Conservation (phyloP, 805 yeast species). For the Schwanniomyces yamadae region DNA sequence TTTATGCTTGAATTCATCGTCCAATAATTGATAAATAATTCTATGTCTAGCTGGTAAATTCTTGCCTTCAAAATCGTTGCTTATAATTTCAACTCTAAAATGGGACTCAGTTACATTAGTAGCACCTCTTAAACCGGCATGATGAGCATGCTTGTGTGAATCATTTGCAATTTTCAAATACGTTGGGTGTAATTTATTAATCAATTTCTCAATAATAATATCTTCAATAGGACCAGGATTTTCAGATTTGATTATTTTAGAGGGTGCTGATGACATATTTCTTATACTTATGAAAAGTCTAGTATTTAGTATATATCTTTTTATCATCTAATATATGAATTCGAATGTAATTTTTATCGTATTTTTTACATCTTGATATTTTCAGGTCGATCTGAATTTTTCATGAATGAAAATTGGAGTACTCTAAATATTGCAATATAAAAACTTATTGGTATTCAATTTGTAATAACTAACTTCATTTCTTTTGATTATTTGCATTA, state of each 20-base stretch:
- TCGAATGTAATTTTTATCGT: too few species aligned
- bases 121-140: constrained; percentile 76
- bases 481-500: too few species aligned
- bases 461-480: too few species aligned
- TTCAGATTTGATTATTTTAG: constrained; percentile 11
- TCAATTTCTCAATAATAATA: constrained; percentile 45
- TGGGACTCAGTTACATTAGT: constrained; percentile 76
- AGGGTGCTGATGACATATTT: constrained; percentile 3
- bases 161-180: constrained; percentile 65
- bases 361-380: too few species aligned
- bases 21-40: constrained; percentile 62
- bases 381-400: too few species aligned
- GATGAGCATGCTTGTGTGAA: constrained; percentile 85
- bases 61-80: constrained; percentile 65
- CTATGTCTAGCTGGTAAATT: constrained; percentile 76
- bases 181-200: constrained; percentile 42
- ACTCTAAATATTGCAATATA: too few species aligned
- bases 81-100: constrained; percentile 71
- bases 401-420: too few species aligned
- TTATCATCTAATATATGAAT: not conserved
- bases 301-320: not conserved
- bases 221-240: constrained; percentile 48
- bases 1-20: constrained; percentile 65
- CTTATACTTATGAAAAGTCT: not conserved
- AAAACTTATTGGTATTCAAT: too few species aligned